These are phyloP conservation scores for Hippophae tibetana DNA, from an alignment of 306 rosid genomes.

Conservation along the genomic window DNA sequence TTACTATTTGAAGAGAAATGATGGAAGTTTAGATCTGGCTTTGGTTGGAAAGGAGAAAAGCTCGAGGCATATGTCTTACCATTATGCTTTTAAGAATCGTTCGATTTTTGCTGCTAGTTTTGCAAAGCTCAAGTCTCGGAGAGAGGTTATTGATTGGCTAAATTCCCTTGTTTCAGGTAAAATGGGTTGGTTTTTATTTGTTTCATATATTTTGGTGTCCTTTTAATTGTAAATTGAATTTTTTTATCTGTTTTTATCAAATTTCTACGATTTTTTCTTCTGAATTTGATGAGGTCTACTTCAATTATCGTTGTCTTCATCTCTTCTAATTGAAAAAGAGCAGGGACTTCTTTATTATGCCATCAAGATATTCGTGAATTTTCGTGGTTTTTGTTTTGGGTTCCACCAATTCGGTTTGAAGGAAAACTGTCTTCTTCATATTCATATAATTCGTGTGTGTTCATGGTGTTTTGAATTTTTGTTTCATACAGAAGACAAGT, in stretches of 20 bases:
- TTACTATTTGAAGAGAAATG: constrained; percentile 42
- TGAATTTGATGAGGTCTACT: too few species aligned
- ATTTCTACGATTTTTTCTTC: too few species aligned
- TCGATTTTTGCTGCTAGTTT: constrained; percentile 13
- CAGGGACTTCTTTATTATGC: too few species aligned
- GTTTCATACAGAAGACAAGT: neutral
- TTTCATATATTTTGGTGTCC: too few species aligned
- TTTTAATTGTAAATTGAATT: too few species aligned
- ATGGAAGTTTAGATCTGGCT: constrained; percentile 67
- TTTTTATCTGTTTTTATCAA: too few species aligned
- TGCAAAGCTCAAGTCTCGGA: constrained; percentile 60
- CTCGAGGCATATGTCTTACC: constrained; percentile 61
- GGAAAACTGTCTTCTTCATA: neutral
- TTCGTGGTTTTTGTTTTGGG: neutral
- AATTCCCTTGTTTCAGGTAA: constrained; percentile 58
- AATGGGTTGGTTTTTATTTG: neutral
- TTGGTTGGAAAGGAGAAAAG: constrained; percentile 73
- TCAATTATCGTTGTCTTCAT: too few species aligned
- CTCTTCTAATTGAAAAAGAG: too few species aligned
- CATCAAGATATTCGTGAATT: neutral
- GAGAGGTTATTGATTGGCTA: constrained; percentile 76
- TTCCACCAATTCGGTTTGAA: neutral
- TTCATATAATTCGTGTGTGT: neutral
- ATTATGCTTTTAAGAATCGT: constrained; percentile 28
- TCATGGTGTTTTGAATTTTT: neutral